A percentile compares a stretch with the other conserved stretches of the same genome.
Conservation (phyloP, 2,329 filamentous ascomycete genomes). For the Hypoxylon sp. region DNA sequence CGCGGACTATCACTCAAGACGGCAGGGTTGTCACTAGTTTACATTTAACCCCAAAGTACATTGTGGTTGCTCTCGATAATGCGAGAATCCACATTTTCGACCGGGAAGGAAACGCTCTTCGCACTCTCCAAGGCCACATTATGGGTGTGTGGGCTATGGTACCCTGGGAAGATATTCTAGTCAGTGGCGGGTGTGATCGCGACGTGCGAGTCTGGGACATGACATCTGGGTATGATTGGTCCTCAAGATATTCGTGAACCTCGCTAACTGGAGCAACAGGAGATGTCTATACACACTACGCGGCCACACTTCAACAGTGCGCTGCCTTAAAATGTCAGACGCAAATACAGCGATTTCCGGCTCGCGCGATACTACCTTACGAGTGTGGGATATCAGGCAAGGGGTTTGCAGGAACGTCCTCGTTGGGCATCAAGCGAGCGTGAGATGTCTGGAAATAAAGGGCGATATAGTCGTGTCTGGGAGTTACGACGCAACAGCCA, state of each 20-base stretch:
- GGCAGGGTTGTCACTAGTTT: slow-evolving; percentile 97
- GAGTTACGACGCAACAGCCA: slow-evolving; percentile 96
- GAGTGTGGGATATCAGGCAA: slow-evolving; percentile 93
- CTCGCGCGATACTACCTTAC: slow-evolving; percentile 92
- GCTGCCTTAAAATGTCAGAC: slow-evolving; percentile 98
- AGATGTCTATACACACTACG: slow-evolving; percentile 85
- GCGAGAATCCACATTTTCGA: slow-evolving; percentile 99
- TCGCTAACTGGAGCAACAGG: slow-evolving; percentile 63
- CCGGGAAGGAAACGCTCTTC: slow-evolving; percentile 87
- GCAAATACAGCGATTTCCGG: slow-evolving; percentile 95
- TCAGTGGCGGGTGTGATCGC: slow-evolving; percentile 95
- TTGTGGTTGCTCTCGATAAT: slow-evolving; percentile 97
- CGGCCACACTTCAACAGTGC: slow-evolving; percentile 95
- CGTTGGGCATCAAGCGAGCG: slow-evolving; percentile 94
- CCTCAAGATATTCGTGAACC: background rate
- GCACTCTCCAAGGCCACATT: slow-evolving; percentile 92
- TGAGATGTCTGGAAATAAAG: slow-evolving; percentile 94
- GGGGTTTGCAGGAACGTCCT: slow-evolving; percentile 92
- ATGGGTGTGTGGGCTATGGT: slow-evolving; percentile 99
- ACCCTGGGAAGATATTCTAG: slow-evolving; percentile 93
- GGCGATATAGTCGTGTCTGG: slow-evolving; percentile 98
- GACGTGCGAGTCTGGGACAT: slow-evolving; percentile 98
- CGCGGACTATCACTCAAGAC: slow-evolving; percentile 93
- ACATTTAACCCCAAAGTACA: slow-evolving; percentile 94
- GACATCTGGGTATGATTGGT: slow-evolving; percentile 80